Evolutionary conservation across 176 grass and related monocot genomes (phyloP).

Genomic region (Oryza coarctata): DNA sequence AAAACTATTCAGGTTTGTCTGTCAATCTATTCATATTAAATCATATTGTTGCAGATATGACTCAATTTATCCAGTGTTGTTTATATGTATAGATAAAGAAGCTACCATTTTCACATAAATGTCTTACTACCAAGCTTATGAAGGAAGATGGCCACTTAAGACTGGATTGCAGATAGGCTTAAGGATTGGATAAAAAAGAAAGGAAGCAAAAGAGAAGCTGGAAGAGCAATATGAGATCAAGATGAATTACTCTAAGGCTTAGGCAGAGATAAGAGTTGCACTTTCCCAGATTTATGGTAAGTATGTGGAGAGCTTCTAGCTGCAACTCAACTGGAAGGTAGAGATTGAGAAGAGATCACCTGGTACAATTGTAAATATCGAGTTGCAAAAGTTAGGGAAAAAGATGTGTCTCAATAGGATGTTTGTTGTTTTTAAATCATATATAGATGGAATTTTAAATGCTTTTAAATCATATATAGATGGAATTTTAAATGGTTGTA

Average conservation of each 20-base stretch:
- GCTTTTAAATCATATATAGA: not conserved
- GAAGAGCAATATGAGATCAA: not conserved
- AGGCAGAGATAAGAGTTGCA: not conserved
- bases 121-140: too few relatives aligned
- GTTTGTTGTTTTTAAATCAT: not conserved
- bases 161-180: not conserved
- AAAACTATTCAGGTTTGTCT: not conserved
- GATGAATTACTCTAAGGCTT: not conserved
- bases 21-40: too few relatives aligned
- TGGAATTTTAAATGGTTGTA: not conserved
- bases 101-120: too few relatives aligned
- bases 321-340: not conserved
- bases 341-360: not conserved
- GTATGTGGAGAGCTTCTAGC: not conserved
- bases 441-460: not conserved
- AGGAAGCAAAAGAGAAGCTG: not conserved
- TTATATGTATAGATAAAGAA: too few relatives aligned
- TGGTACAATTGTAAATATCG: not conserved
- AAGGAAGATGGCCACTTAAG: not conserved
- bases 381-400: not conserved
- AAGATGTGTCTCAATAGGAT: not conserved
- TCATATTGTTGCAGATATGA: too few relatives aligned
- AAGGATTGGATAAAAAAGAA: not conserved
- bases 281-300: not conserved
- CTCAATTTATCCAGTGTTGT: too few relatives aligned